Conservation (phyloP, 805 yeast species). For the Jamesozyma gamospora region DNA sequence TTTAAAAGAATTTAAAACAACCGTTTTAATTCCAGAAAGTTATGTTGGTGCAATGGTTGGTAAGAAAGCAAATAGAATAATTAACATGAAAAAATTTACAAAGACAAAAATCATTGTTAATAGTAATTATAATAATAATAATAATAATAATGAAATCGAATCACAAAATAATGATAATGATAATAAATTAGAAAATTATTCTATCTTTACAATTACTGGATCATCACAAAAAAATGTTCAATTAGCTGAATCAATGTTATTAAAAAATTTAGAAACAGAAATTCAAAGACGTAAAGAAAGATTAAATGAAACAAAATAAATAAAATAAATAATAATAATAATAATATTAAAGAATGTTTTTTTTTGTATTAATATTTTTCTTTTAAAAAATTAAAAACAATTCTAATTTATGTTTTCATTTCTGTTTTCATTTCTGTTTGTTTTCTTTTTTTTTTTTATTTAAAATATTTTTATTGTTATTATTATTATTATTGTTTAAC, state of each 20-base stretch:
- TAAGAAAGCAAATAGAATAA: slow-evolving; percentile 74
- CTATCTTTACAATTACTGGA: slow-evolving; percentile 67
- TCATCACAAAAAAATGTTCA: slow-evolving; percentile 35
- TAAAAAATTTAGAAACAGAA: slow-evolving; percentile 50
- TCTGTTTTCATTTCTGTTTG: too few relatives aligned
- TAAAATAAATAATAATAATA: neutral
- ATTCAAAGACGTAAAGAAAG: slow-evolving; percentile 38
- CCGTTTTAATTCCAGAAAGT: slow-evolving; percentile 51
- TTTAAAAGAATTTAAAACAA: slow-evolving; percentile 9
- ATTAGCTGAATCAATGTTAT: slow-evolving; percentile 47
- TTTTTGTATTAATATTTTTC: too few relatives aligned
- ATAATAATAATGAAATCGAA: slow-evolving; percentile 30
- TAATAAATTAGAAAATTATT: neutral
- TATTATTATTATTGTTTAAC: too few relatives aligned
- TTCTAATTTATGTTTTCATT: too few relatives aligned
- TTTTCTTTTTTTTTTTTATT: too few relatives aligned
- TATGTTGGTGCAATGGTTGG: slow-evolving; percentile 89
- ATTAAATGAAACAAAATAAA: slow-evolving; percentile 2
- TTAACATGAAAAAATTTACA: slow-evolving; percentile 67
- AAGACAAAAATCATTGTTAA: slow-evolving; percentile 74
- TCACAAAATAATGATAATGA: neutral
- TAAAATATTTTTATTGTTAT: too few relatives aligned
- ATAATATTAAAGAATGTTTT: too few relatives aligned
- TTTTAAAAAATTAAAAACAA: too few relatives aligned
- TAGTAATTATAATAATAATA: slow-evolving; percentile 50